These are phyloP conservation scores for Sporisorium sorghi DNA, from an alignment of 1,284 basidiomycete genomes.

Conservation along the genomic window DNA sequence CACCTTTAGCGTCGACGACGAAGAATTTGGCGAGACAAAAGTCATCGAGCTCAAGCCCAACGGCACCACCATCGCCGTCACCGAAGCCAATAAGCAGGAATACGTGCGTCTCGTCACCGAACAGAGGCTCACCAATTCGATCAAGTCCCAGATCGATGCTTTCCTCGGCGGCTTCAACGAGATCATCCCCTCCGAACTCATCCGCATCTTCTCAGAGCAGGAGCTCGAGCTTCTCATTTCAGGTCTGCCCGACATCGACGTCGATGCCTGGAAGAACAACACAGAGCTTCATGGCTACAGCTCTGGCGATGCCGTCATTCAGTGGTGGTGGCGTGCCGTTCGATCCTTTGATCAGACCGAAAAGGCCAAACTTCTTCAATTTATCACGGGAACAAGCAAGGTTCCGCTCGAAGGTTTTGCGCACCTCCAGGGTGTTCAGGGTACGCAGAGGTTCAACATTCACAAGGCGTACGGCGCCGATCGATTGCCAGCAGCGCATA, in stretches of 20 bases:
- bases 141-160: constrained; percentile 76
- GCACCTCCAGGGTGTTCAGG: constrained; percentile 92
- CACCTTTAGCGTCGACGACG: constrained; percentile 89
- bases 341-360: constrained; percentile 98
- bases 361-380: constrained; percentile 86
- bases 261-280: constrained; percentile 96
- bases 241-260: constrained; percentile 97
- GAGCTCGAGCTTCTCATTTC: constrained; percentile 98
- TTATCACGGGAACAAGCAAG: constrained; percentile 89
- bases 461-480: constrained; percentile 91
- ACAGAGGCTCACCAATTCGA: constrained; percentile 91
- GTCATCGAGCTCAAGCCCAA: constrained; percentile 65
- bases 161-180: constrained; percentile 94
- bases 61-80: constrained; percentile 62
- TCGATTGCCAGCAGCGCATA: constrained; percentile 88
- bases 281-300: constrained; percentile 88
- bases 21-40: constrained; percentile 74
- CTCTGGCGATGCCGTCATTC: constrained; percentile 85
- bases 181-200: constrained; percentile 78
- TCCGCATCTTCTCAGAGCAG: constrained; percentile 88
- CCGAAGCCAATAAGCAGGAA: constrained; percentile 92
- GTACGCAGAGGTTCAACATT: constrained; percentile 94
- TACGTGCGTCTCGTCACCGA: constrained; percentile 92
- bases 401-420: constrained; percentile 94
- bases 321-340: constrained; percentile 99